These are phyloP conservation scores for Phytophthora fragariae DNA, from an alignment of 352 stramenopile genomes.

Conservation along the genomic window DNA sequence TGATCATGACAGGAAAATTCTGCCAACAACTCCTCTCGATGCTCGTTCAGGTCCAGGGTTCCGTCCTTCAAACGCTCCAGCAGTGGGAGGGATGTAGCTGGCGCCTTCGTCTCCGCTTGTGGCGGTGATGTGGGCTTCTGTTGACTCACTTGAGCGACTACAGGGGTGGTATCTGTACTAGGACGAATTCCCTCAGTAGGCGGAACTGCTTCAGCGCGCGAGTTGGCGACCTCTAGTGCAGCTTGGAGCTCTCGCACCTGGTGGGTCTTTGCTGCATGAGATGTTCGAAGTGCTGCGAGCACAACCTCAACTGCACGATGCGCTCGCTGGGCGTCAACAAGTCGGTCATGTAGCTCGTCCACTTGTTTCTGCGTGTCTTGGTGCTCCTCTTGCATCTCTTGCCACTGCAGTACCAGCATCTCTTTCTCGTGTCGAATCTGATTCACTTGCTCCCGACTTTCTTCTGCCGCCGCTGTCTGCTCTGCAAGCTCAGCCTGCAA, in stretches of 20 bases:
- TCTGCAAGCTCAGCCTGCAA: conserved; percentile 37
- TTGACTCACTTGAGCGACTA: neutral
- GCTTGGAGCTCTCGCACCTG: conserved; percentile 40
- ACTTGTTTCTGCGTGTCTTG: conserved; percentile 53
- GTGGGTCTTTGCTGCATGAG: conserved; percentile 34
- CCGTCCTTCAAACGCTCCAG: conserved; percentile 19
- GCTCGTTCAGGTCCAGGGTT: conserved; percentile 24
- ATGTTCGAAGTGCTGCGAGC: conserved; percentile 29
- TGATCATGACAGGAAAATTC: conserved; percentile 57
- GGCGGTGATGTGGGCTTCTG: neutral
- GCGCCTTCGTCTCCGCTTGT: conserved; percentile 1
- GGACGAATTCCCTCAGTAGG: neutral
- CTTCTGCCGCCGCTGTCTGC: conserved; percentile 28
- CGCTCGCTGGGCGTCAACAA: conserved; percentile 54
- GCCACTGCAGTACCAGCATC: conserved; percentile 43
- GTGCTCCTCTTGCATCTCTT: conserved; percentile 64
- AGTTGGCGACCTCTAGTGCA: conserved; percentile 22
- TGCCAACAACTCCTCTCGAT: conserved; percentile 44
- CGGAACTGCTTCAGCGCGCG: neutral
- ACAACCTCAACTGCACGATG: conserved; percentile 39
- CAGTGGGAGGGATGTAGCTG: conserved; percentile 8
- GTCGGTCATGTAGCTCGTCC: conserved; percentile 63
- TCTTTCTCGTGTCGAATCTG: conserved; percentile 56
- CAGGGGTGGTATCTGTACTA: conserved; percentile 1
- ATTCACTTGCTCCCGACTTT: conserved; percentile 35